Evolutionary conservation across 768 basidiomycete species (phyloP), one percentile per base, ranked within the genome.

Genomic region (Auriscalpium orientale): DNA sequence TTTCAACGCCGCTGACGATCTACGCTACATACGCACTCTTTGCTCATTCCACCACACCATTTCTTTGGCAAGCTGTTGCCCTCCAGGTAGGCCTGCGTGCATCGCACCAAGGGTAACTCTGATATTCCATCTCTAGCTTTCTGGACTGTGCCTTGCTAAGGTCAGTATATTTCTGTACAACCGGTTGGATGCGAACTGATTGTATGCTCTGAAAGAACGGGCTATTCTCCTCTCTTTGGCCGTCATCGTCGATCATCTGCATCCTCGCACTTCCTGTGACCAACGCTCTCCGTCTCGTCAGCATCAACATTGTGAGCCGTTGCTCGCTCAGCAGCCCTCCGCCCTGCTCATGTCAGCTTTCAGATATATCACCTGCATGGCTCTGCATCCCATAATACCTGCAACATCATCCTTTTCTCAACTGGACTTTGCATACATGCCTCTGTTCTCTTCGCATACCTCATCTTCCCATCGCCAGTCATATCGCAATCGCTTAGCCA

Each of bases 81-180:
- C 64, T 75, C 10, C 72, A 74, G 61, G 75, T 75, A 61, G 45
- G 64, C 63, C 51, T 4, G 8, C 18, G 10, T 38, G 3, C 22
- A 48, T 45, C 18, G 16, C 16, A 10, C 33, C 9, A 7, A 22
- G 21, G 22, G 16, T 35, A n/a, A 21, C 36, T 7, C 53, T 43
- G 48, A 10, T 50, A 33, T 22, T 28, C 28, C 28, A 4, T 22
- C 20, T 18, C 34, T 52, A 75, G 69, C 63, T 68, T 56, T 63
- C 67, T 58, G 74, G 74, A 13, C 60, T 69, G 33, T 65, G 68
- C 51, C 67, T 73, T 35, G 49, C 64, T 8, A 64, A 65, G 52
- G 68, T 68, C 51, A 56, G 63, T 18, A 18, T 51, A 36, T 51
- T 46, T 22, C 49, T 35, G 46, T 22, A 6, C 52, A 36, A 18